Conservation (phyloP, 2,329 filamentous ascomycete genomes). For the Phoma sp. region DNA sequence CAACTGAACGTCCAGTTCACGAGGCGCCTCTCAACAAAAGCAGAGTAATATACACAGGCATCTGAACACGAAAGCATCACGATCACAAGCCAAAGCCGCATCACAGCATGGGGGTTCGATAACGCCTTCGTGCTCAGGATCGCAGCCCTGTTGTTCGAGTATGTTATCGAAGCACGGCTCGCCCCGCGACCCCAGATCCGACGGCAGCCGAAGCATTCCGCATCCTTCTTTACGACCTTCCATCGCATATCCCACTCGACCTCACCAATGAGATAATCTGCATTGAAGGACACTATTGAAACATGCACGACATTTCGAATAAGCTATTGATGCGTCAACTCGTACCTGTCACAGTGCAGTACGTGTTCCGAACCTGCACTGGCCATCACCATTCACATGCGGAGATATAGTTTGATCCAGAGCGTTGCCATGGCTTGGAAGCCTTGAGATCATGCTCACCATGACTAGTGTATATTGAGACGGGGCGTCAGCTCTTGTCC, state of each 20-base stretch:
- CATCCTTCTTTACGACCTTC: constrained; percentile 25
- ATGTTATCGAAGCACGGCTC: constrained; percentile 30
- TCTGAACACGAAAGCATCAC: constrained; percentile 1
- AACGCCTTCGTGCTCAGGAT: constrained; percentile 7
- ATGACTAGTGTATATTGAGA: background rate
- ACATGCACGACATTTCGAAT: constrained; percentile 19
- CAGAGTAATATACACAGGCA: constrained; percentile 8
- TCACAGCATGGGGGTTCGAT: background rate
- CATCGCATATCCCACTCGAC: constrained; percentile 30
- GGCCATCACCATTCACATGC: background rate
- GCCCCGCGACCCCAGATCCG: constrained; percentile 17
- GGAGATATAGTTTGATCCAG: constrained; percentile 2
- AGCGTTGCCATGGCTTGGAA: background rate
- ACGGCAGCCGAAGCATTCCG: constrained; percentile 31
- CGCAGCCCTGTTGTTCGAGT: constrained; percentile 17
- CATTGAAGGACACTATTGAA: constrained; percentile 13
- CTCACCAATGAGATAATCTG: constrained; percentile 6
- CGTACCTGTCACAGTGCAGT: constrained; percentile 22
- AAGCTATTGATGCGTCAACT: constrained; percentile 27
- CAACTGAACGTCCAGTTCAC: background rate
- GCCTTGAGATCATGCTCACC: background rate
- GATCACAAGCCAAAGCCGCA: constrained; percentile 12
- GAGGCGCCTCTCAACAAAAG: constrained; percentile 13
- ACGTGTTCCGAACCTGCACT: constrained; percentile 14
- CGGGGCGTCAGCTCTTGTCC: background rate